Percentiles rank a stretch among this genome's conserved stretches.
Evolutionary conservation across 1,284 basidiomycete genomes (phyloP).

Genomic region (Rhodotorula mucilaginosa): DNA sequence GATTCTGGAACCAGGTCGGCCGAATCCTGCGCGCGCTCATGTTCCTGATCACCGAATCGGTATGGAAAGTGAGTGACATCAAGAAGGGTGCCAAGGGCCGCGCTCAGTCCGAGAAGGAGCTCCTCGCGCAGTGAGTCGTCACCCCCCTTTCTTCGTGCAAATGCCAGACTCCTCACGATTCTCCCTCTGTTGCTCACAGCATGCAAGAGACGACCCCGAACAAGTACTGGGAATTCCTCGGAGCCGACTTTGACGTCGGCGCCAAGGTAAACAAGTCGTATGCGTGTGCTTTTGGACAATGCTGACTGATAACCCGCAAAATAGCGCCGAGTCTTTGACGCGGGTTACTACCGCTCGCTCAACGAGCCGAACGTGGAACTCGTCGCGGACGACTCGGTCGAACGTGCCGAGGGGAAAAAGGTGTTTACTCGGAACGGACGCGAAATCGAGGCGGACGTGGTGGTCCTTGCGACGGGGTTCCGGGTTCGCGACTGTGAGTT

Average conservation of each 20-base stretch:
- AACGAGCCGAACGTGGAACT: conserved; percentile 33
- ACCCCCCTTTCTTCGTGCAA: no score
- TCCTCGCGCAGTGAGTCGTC: neutral
- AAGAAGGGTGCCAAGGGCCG: neutral
- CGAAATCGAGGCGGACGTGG: conserved; percentile 28
- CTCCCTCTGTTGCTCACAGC: neutral
- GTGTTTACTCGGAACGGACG: conserved; percentile 23
- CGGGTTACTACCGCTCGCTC: conserved; percentile 9
- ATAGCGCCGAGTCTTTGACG: conserved; percentile 36
- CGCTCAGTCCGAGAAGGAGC: neutral
- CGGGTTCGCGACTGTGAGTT: conserved; percentile 28
- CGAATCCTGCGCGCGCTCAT: neutral
- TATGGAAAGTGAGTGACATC: neutral
- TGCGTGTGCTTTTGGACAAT: no score
- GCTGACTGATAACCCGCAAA: no score
- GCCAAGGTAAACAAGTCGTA: conserved; percentile 17
- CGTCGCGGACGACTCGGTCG: conserved; percentile 29
- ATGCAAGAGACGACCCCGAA: conserved; percentile 22
- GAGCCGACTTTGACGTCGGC: conserved; percentile 39
- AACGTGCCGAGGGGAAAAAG: conserved; percentile 7
- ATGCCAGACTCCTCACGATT: neutral
- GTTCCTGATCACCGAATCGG: neutral
- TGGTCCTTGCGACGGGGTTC: conserved; percentile 34
- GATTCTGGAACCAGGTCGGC: neutral
- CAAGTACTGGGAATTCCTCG: conserved; percentile 33